Percentiles rank a stretch among this genome's conserved stretches.
Conservation (phyloP, 257 asterid genomes). For the Jacaranda copaia region DNA sequence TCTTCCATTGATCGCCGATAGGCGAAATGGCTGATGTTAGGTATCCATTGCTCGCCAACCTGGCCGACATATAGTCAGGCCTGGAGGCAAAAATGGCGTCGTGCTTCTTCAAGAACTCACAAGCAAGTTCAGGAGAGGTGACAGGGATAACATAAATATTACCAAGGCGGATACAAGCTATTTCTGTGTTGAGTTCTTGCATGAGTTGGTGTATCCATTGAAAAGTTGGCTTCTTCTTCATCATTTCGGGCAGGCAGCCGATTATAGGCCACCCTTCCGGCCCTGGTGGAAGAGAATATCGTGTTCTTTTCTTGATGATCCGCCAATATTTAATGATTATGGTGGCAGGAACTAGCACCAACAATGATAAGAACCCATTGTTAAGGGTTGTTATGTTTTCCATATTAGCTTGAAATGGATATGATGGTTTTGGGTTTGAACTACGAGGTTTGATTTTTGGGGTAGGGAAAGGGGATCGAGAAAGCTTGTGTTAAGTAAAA, state of each 20-base stretch:
- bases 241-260: conserved; percentile 29
- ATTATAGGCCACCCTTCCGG: conserved; percentile 28
- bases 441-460: too few relatives aligned
- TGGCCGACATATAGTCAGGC: conserved; percentile 26
- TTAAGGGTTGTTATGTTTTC: background rate
- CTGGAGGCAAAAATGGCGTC: conserved; percentile 30
- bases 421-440: background rate
- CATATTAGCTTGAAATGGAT: background rate
- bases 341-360: background rate
- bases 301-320: background rate
- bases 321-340: conserved; percentile 13
- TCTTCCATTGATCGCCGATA: conserved; percentile 31
- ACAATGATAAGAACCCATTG: background rate
- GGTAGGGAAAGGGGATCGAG: too few relatives aligned
- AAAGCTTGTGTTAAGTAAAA: too few relatives aligned
- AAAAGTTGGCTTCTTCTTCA: conserved; percentile 22
- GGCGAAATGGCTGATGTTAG: background rate
- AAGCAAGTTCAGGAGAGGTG: conserved; percentile 39
- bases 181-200: conserved; percentile 28
- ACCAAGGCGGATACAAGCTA: conserved; percentile 34
- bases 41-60: conserved; percentile 5
- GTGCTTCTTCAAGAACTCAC: conserved; percentile 34
- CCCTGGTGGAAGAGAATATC: conserved; percentile 35
- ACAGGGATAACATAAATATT: conserved; percentile 28
- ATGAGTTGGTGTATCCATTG: conserved; percentile 36